Percentiles rank a stretch among this genome's conserved stretches.
These are phyloP conservation scores for Kuraishia piskuri DNA, from an alignment of 805 yeast genomes.

Conservation along the genomic window DNA sequence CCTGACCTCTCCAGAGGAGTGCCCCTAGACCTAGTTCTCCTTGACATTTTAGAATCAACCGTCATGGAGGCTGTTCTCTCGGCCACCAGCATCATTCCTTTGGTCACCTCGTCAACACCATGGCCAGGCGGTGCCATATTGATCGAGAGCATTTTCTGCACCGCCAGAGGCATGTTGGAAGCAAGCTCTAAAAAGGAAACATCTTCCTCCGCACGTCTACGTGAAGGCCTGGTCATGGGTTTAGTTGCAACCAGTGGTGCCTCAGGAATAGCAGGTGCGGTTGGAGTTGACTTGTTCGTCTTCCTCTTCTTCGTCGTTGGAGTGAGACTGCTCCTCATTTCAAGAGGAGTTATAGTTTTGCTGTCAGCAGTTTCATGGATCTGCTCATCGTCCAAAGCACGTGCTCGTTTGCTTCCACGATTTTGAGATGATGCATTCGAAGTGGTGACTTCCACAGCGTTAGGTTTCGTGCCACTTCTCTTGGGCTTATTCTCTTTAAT, in stretches of 20 bases:
- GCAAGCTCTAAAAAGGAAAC: background rate
- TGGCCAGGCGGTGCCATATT: slow-evolving; percentile 13
- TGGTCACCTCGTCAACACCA: slow-evolving; percentile 7
- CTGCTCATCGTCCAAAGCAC: too few species aligned
- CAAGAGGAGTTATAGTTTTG: background rate
- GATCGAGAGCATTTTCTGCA: slow-evolving; percentile 7
- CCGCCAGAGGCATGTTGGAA: slow-evolving; percentile 3
- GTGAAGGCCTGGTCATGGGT: background rate
- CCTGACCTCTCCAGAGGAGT: background rate
- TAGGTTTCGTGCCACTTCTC: background rate
- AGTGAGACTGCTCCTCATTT: background rate
- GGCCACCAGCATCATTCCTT: slow-evolving; percentile 3
- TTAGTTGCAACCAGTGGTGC: background rate
- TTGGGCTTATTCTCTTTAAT: background rate
- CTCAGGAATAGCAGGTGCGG: background rate
- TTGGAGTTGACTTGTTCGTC: background rate
- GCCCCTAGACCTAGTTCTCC: background rate
- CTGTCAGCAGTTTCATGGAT: too few species aligned
- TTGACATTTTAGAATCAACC: background rate
- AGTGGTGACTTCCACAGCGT: too few species aligned
- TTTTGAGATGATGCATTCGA: too few species aligned
- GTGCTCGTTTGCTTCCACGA: too few species aligned
- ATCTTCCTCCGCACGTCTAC: background rate
- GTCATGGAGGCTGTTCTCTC: background rate
- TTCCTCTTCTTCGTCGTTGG: background rate